These are phyloP conservation scores for Pythium periplocum DNA, from an alignment of 352 stramenopile species.

Conservation along the genomic window DNA sequence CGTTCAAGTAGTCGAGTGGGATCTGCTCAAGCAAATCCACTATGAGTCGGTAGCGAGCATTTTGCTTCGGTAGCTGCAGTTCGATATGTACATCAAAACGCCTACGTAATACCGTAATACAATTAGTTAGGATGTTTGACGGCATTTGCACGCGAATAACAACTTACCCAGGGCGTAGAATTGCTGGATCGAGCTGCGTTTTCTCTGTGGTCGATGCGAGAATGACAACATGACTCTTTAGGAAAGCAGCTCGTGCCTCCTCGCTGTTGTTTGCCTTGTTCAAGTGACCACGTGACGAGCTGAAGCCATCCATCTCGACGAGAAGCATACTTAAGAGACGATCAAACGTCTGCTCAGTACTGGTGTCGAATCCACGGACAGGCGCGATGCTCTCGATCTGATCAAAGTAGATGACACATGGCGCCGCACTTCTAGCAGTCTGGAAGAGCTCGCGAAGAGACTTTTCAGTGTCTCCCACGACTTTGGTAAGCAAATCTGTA, in stretches of 20 bases:
- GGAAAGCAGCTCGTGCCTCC: slow-evolving; percentile 47
- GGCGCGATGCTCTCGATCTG: slow-evolving; percentile 89
- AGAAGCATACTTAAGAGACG: slow-evolving; percentile 88
- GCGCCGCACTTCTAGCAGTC: slow-evolving; percentile 77
- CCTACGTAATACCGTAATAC: slow-evolving; percentile 23
- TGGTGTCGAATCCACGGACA: slow-evolving; percentile 86
- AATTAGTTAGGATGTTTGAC: too few species aligned
- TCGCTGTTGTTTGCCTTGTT: slow-evolving; percentile 26
- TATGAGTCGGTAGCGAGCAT: slow-evolving; percentile 45
- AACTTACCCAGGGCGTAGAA: slow-evolving; percentile 77
- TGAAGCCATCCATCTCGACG: slow-evolving; percentile 90
- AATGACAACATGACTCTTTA: slow-evolving; percentile 82
- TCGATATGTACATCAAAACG: slow-evolving; percentile 81
- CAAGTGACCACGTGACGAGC: slow-evolving; percentile 31
- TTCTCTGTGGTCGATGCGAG: slow-evolving; percentile 77
- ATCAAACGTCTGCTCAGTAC: slow-evolving; percentile 90
- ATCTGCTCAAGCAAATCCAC: slow-evolving; percentile 40
- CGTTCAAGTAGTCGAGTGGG: slow-evolving; percentile 44
- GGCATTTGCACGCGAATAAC: too few species aligned
- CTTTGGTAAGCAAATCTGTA: slow-evolving; percentile 87
- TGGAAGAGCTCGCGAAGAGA: slow-evolving; percentile 83
- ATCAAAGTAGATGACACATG: slow-evolving; percentile 90
- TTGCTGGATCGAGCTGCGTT: slow-evolving; percentile 73
- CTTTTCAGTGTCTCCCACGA: slow-evolving; percentile 89
- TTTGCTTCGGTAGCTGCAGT: slow-evolving; percentile 51